Conservation (phyloP, 306 rosid genomes). For the Calophaca sinica region DNA sequence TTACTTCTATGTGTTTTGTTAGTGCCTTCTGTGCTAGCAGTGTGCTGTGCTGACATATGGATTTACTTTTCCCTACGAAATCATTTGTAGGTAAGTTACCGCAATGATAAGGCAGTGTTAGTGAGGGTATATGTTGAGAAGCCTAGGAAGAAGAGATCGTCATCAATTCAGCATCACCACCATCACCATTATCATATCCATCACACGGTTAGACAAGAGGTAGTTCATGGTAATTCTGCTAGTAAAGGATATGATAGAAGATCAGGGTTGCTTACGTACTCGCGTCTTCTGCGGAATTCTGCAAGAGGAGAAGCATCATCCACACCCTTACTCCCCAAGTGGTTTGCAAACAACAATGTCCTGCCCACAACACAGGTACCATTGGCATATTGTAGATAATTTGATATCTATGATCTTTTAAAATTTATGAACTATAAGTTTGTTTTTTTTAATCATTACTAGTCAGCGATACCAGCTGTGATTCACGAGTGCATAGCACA, state of each 20-base stretch:
- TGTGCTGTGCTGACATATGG: conserved; percentile 22
- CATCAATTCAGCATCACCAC: conserved; percentile 39
- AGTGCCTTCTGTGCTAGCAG: not conserved
- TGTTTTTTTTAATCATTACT: not conserved
- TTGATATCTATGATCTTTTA: not conserved
- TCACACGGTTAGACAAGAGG: conserved; percentile 48
- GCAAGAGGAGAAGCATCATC: conserved; percentile 48
- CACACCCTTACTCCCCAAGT: conserved; percentile 43
- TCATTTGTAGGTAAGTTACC: conserved; percentile 51
- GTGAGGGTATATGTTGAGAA: conserved; percentile 67
- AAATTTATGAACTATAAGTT: not conserved
- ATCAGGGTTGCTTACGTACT: conserved; percentile 74
- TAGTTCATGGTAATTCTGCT: conserved; percentile 28
- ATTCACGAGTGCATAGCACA: too few species aligned
- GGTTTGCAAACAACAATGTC: conserved; percentile 36
- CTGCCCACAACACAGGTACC: conserved; percentile 47
- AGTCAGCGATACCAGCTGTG: too few species aligned
- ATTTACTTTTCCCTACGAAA: not conserved
- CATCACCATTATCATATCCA: conserved; percentile 52
- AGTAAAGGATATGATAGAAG: conserved; percentile 64
- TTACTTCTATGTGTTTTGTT: conserved; percentile 19
- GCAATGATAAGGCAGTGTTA: conserved; percentile 60
- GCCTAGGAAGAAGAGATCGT: conserved; percentile 48
- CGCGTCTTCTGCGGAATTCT: conserved; percentile 63
- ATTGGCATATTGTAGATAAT: not conserved